Base-by-base conservation (phyloP, 768 basidiomycete genomes). In the Fistulinella prunicolor region DNA sequence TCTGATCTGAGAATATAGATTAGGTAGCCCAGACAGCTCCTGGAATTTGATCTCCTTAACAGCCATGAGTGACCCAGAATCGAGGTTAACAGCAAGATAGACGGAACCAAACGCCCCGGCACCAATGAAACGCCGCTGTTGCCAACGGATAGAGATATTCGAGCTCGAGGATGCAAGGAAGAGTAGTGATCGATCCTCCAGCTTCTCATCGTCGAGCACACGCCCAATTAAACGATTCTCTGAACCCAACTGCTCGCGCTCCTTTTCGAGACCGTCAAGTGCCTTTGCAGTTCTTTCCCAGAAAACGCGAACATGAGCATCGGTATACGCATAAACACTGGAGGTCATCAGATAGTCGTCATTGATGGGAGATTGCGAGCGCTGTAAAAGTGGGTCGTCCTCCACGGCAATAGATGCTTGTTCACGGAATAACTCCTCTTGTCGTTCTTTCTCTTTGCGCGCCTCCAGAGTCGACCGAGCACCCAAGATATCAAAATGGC, bases 61-160 rank as follows among this genome's bases (percentile, higher is more conserved):
- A 9, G 96, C 96, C 94, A 99, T 97, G 51, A 97, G 82, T 36
- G 89, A 88, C 38, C 94, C 92, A 1, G 89, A 86, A 63, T 98
- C 96, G 46, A 98, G 77, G 65, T 98, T 98, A 69, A 97, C 88
- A 16, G 94, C 96, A 39, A 93, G 81, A 66, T 98, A 99, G n/a
- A 99, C 96, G n/a, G 91, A 95, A 19, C 96, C 96, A 67, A 96
- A 97, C 9, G 96, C 94, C 14, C 96, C 96, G n/a, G 94, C 85
- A 42, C 95, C 96, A 57, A 99, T 97, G 72, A 97, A 97, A 49
- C 88, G 83, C 13, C 95, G 94, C 70, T 99, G 96, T 65, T 97
- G 95, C 96, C 96, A 99, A 34, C 90, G 83, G 51, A 98, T 86
- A 3, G 93, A 90, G 53, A 97, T 92, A 58, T 95, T 96, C 22